Evolutionary conservation across 139 green algal genomes (phyloP).

Genomic region (Marvania coccoides): DNA sequence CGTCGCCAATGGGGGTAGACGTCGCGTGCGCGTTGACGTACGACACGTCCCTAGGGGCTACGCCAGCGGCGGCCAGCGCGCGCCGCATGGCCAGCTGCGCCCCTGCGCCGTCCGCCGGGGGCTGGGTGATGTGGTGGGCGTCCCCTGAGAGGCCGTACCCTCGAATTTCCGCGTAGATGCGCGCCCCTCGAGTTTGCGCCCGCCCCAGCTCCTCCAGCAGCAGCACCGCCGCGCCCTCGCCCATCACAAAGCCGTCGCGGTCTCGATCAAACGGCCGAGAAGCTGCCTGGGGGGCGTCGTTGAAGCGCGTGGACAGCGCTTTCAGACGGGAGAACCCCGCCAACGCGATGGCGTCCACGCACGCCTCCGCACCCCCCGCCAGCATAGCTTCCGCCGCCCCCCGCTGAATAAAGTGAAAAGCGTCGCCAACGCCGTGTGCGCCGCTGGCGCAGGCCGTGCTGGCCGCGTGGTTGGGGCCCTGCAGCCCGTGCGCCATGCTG

Average conservation of each 20-base stretch:
- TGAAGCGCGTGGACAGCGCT: conserved; percentile 51
- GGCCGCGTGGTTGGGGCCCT: conserved; percentile 72
- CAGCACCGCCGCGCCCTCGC: conserved; percentile 68
- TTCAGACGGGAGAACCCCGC: conserved; percentile 74
- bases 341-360: conserved; percentile 80
- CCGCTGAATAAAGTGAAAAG: conserved; percentile 66
- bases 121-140: conserved; percentile 88
- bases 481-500: conserved; percentile 65
- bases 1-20: conserved; percentile 71
- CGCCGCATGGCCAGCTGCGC: conserved; percentile 54
- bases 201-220: conserved; percentile 62
- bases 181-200: conserved; percentile 37
- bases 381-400: conserved; percentile 90
- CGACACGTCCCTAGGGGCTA: conserved; percentile 41
- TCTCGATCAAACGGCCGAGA: conserved; percentile 60
- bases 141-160: conserved; percentile 86
- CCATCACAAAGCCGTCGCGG: conserved; percentile 71
- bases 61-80: conserved; percentile 39
- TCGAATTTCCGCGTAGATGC: conserved; percentile 69
- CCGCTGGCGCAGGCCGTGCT: conserved; percentile 68
- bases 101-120: conserved; percentile 43
- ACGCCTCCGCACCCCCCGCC: conserved; percentile 73
- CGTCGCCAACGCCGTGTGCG: conserved; percentile 66
- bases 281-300: conserved; percentile 29
- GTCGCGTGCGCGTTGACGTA: conserved; percentile 95